These are phyloP conservation scores for Tranzscheliella williamsii DNA, from an alignment of 1,284 basidiomycete genomes.

Conservation along the genomic window DNA sequence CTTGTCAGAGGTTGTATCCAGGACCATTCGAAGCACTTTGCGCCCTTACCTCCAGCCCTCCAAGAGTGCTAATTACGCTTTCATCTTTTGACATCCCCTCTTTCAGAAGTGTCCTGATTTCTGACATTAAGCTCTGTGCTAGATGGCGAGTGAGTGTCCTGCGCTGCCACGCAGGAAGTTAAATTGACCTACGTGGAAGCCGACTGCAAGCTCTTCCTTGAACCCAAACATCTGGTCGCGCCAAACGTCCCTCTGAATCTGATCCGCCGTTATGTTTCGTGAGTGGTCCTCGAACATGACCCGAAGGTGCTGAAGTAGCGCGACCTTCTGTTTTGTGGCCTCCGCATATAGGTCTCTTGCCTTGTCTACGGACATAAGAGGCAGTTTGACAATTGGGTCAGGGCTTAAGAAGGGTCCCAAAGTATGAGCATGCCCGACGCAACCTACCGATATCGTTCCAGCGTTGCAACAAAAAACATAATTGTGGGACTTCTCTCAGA, in stretches of 20 bases:
- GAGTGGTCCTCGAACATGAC: background rate
- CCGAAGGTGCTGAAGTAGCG: background rate
- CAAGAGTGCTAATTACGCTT: no score
- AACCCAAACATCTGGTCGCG: background rate
- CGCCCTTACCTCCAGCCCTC: no score
- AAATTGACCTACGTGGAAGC: conserved; percentile 1
- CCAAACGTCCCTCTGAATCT: background rate
- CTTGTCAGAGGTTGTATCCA: no score
- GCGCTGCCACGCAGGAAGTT: no score
- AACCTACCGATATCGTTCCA: conserved; percentile 24
- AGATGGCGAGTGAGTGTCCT: no score
- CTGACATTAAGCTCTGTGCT: no score
- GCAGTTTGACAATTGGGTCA: no score
- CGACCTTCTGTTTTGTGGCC: conserved; percentile 2
- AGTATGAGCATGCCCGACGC: no score
- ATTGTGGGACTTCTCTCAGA: conserved; percentile 25
- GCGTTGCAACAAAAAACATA: conserved; percentile 31
- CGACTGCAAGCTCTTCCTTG: background rate
- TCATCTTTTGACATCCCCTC: no score
- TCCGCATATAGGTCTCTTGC: conserved; percentile 15
- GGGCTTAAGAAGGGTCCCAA: no score
- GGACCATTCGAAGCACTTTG: no score
- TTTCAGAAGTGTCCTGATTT: no score
- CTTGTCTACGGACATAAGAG: conserved; percentile 1
- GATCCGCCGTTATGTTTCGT: background rate